Base-by-base conservation (phyloP, 2,329 filamentous ascomycete species). In the Colletotrichum nymphaeae region DNA sequence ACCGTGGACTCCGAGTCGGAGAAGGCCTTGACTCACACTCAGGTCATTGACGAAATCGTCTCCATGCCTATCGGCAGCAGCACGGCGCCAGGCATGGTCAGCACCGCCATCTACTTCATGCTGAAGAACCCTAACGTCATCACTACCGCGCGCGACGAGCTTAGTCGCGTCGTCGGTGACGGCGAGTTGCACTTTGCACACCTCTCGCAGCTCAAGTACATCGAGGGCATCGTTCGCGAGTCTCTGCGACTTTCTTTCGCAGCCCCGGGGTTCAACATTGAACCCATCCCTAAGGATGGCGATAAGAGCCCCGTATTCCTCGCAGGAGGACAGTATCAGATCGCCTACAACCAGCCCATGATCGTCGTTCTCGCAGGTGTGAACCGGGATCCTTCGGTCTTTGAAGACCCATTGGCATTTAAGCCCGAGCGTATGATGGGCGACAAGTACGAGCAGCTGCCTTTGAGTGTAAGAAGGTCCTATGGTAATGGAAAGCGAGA, bases 21-120 rank as follows among this genome's bases (percentile, higher is more conserved):
- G 32, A 84, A 86, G 72, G 82, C 81, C 2, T 84, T 94, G 75
- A 87, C 83, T 5, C 88, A 93, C 5, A 87, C 88, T 11, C 88
- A 89, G 72, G 87, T 93, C 62, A 86, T 92, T 60, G 90, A 93
- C 80, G 92, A 94, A 79, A 90, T 94, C 76, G 89, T 93, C 66
- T 88, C 88, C 2, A 93, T 94, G 84, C 87, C 93, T 53, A 91
- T 91, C 64, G 89, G 88, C 4, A 87, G 84, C 79, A 86, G 83
- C 78, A 88, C 87, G 0, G 84, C 86, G 4, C 86, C 86, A 2
- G 86, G 84, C 72, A 81, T 83, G 77, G 78, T 88, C 73, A 83
- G 80, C 74, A 83, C 81, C 8, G 81, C 83, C 9, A 86, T 91
- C 73, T 86, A 88, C 75, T 85, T 88, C 63, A 82, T 91, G 2